Conservation (phyloP, 768 basidiomycete species). For the Clitopilus passeckerianus region DNA sequence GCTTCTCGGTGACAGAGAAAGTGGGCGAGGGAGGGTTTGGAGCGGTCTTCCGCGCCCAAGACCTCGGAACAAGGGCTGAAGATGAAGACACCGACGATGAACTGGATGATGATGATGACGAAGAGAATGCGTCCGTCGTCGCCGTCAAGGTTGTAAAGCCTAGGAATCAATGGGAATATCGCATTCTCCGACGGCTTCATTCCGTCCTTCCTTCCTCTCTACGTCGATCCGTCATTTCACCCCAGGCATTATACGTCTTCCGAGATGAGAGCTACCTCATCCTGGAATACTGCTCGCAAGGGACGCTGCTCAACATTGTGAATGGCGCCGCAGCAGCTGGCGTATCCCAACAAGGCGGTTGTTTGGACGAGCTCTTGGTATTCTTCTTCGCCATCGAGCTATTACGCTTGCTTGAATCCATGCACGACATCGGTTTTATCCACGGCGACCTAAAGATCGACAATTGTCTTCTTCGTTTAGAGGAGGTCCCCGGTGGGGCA, state of each 20-base stretch:
- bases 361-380: slow-evolving; percentile 88
- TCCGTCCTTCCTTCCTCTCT: slow-evolving; percentile 53
- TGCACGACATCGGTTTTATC: slow-evolving; percentile 83
- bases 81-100: slow-evolving; percentile 50
- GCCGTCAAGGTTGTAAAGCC: slow-evolving; percentile 94
- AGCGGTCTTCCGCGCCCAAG: slow-evolving; percentile 83
- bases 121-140: slow-evolving; percentile 51
- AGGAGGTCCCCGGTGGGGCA: slow-evolving; percentile 69
- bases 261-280: slow-evolving; percentile 87
- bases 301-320: slow-evolving; percentile 87
- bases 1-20: slow-evolving; percentile 75
- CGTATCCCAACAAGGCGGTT: slow-evolving; percentile 74
- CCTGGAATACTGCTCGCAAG: slow-evolving; percentile 85
- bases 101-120: slow-evolving; percentile 51
- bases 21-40: slow-evolving; percentile 98
- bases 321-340: slow-evolving; percentile 77
- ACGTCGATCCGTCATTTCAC: slow-evolving; percentile 65
- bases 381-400: slow-evolving; percentile 96
- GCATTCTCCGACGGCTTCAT: slow-evolving; percentile 76
- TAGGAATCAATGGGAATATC: slow-evolving; percentile 88
- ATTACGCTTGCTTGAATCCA: slow-evolving; percentile 71
- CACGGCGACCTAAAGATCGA: slow-evolving; percentile 99
- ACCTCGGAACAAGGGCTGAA: slow-evolving; percentile 43
- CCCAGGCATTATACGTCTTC: slow-evolving; percentile 80
- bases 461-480: slow-evolving; percentile 92